Conservation (phyloP, 2,329 filamentous ascomycete genomes). For the Aspergillus versicolor region DNA sequence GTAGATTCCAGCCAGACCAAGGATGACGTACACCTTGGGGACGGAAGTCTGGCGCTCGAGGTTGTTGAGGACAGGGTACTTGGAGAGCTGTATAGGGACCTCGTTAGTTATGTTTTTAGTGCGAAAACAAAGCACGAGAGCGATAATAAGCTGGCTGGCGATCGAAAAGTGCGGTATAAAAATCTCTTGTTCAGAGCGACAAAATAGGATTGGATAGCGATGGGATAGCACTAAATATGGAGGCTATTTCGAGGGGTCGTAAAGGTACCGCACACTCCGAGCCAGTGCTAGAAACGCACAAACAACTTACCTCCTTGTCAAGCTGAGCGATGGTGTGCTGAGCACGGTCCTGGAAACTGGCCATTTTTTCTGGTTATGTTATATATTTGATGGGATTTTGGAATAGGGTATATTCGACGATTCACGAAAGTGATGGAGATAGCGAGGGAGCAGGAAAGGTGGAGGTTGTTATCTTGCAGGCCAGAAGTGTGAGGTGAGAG, state of each 20-base stretch:
- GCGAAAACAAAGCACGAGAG: constrained; percentile 10
- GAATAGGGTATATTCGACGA: neutral
- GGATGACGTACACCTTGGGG: constrained; percentile 66
- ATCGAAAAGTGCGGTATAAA: neutral
- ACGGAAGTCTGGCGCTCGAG: constrained; percentile 68
- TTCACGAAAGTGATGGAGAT: neutral
- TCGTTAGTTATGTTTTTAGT: constrained; percentile 13
- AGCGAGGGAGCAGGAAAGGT: neutral
- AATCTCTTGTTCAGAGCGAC: neutral
- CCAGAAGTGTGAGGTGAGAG: neutral
- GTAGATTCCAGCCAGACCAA: constrained; percentile 64
- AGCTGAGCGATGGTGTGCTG: constrained; percentile 66
- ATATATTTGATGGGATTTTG: neutral
- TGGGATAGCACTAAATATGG: neutral
- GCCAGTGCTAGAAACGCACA: constrained; percentile 25
- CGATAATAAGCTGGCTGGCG: neutral
- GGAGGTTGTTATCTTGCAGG: neutral
- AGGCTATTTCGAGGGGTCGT: constrained; percentile 1
- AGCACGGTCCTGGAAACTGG: constrained; percentile 60
- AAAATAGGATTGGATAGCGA: neutral
- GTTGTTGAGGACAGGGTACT: constrained; percentile 66
- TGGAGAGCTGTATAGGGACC: constrained; percentile 55
- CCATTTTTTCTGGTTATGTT: constrained; percentile 27
- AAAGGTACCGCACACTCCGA: constrained; percentile 17
- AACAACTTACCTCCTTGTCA: constrained; percentile 62